Conservation (phyloP, 805 yeast species). For the Komagataella pastoris region DNA sequence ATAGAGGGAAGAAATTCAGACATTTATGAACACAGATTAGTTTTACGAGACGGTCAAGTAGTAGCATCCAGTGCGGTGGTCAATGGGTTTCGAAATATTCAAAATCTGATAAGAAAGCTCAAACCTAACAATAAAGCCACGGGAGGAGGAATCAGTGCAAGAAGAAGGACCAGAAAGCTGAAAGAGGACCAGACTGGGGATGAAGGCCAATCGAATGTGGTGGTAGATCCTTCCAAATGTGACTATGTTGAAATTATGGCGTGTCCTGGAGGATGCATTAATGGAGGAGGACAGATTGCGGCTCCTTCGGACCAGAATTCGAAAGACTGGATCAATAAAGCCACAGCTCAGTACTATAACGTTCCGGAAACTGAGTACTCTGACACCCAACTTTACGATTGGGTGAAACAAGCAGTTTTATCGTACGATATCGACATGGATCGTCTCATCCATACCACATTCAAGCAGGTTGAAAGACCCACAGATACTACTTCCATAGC, state of each 20-base stretch:
- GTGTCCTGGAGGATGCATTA: constrained; percentile 94
- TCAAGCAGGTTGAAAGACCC: constrained; percentile 37
- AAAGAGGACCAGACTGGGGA: constrained; percentile 23
- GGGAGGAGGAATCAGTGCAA: constrained; percentile 5
- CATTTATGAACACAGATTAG: constrained; percentile 51
- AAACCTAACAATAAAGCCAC: constrained; percentile 23
- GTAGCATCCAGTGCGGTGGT: constrained; percentile 53
- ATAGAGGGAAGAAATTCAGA: constrained; percentile 67
- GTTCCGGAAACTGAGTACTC: constrained; percentile 12
- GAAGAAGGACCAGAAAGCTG: constrained; percentile 8
- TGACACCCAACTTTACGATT: constrained; percentile 9
- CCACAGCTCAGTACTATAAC: constrained; percentile 19
- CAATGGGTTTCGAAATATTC: constrained; percentile 91
- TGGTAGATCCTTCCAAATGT: constrained; percentile 50
- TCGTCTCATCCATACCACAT: constrained; percentile 31
- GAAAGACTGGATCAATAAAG: constrained; percentile 31
- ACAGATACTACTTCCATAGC: constrained; percentile 32
- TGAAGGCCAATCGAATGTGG: constrained; percentile 15
- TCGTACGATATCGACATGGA: constrained; percentile 17
- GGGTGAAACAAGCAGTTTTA: constrained; percentile 21
- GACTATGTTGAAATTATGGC: constrained; percentile 95
- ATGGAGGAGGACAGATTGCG: constrained; percentile 88
- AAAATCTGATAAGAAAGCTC: constrained; percentile 78
- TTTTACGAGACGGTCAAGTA: constrained; percentile 13
- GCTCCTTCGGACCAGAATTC: constrained; percentile 21